Base-by-base conservation (phyloP, 1,284 basidiomycete genomes). In the Pseudozyma tsukubaensis region DNA sequence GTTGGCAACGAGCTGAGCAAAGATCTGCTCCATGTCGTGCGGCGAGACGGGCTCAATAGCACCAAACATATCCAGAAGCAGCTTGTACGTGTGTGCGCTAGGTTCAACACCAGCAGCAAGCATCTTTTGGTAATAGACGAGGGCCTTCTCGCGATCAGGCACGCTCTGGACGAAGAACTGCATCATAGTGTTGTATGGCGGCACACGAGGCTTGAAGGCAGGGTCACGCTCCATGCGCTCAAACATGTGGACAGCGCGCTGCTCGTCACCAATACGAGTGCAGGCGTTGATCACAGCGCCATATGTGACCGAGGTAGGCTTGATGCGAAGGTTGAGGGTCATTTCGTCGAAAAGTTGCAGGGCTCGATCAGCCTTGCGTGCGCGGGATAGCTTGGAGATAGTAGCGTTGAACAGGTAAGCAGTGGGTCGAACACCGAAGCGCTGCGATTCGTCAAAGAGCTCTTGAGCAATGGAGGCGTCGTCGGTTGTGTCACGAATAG, bases 101-200 rank as follows among this genome's bases (percentile, higher is more conserved):
- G 82, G 83, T n/a, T 61, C 78, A 40, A 99, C 90, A 1, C 88
- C 85, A 7, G 89, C 90, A 14, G 86, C 84, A 37, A 87, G 84
- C 86, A 99, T 89, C 79, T 90, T 88, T 57, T 91, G 83, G 85
- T 92, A 93, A 85, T 92, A 99, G 76, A 89, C 86, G 45, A 82
- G 59, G 37, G 80, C 83, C 57, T 78, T 75, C 16, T 77, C 89
- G 53, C 94, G 90, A 77, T 94, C 91, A 1, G 94, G 94, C 80
- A 92, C 92, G 24, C 92, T 96, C 69, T 92, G 90, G 50, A 92
- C 91, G 86, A 94, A 97, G 83, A 96, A 89, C 85, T 99, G 97
- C 89, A 99, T 97, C 95, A 99, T 97, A 40, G 93, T 97, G 86
- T 97, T 99, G 87, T 90, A 94, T 6, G 96, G 96, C 21, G 97